Conservation (phyloP, 345 rosid genomes). For the Erysimum cheiranthoides region DNA sequence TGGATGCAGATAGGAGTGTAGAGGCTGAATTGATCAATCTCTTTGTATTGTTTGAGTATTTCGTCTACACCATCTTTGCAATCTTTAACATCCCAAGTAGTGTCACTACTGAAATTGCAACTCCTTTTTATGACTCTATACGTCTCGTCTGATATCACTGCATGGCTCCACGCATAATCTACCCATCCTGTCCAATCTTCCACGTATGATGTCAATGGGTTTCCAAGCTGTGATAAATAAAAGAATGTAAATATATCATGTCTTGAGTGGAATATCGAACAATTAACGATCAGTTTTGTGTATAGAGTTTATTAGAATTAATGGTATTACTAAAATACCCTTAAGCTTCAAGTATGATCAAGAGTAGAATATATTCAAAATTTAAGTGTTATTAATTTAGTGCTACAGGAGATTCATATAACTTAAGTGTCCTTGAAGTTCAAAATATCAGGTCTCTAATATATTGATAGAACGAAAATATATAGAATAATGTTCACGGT, state of each 20-base stretch:
- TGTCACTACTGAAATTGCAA: slow-evolving; percentile 65
- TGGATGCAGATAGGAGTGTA: slow-evolving; percentile 67
- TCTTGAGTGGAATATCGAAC: background rate
- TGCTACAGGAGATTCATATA: background rate
- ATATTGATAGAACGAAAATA: background rate
- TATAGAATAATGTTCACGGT: background rate
- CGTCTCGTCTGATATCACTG: slow-evolving; percentile 83
- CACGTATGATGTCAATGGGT: slow-evolving; percentile 69
- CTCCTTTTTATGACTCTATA: slow-evolving; percentile 51
- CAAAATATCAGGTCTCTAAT: background rate
- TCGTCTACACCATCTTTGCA: slow-evolving; percentile 66
- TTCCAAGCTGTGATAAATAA: slow-evolving; percentile 62
- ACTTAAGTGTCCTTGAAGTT: background rate
- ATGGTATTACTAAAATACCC: slow-evolving; percentile 62
- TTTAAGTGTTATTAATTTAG: too few relatives aligned
- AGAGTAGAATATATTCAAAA: slow-evolving; percentile 49
- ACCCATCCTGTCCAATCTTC: slow-evolving; percentile 87
- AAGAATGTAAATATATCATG: background rate
- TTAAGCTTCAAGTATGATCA: slow-evolving; percentile 51
- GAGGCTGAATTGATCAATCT: slow-evolving; percentile 82
- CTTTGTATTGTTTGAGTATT: slow-evolving; percentile 67
- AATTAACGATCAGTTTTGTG: background rate
- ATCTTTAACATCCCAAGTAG: slow-evolving; percentile 59
- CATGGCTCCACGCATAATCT: slow-evolving; percentile 96
- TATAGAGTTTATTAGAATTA: background rate